These are phyloP conservation scores for Blastobotrys petasosporus DNA, from an alignment of 1,139 yeast genomes.

Conservation along the genomic window DNA sequence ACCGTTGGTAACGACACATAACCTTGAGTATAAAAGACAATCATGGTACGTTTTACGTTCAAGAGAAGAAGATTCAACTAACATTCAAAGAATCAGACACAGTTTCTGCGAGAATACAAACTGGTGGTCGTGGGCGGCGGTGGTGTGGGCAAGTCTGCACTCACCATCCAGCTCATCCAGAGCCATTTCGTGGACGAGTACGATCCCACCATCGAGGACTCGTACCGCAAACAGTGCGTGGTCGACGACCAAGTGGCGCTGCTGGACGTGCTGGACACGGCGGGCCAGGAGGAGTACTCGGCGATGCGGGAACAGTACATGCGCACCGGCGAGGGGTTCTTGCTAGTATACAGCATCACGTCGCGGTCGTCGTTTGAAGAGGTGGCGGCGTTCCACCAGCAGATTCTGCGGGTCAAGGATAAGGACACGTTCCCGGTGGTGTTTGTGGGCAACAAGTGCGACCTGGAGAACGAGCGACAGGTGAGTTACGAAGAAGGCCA, in stretches of 20 bases:
- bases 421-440: conserved; percentile 36
- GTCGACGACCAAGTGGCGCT: conserved; percentile 90
- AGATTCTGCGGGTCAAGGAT: conserved; percentile 81
- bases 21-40: too few relatives aligned
- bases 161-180: conserved; percentile 60
- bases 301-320: conserved; percentile 93
- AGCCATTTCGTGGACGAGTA: conserved; percentile 90
- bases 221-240: conserved; percentile 86
- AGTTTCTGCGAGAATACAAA: conserved; percentile 48
- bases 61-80: too few relatives aligned
- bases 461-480: conserved; percentile 33
- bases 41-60: too few relatives aligned
- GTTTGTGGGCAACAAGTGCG: conserved; percentile 35
- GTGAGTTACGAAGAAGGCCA: conserved; percentile 78
- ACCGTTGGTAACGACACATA: too few relatives aligned
- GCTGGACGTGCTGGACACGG: conserved; percentile 90
- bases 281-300: conserved; percentile 96
- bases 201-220: conserved; percentile 97
- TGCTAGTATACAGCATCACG: conserved; percentile 84
- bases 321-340: conserved; percentile 89
- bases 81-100: conserved; percentile 1
- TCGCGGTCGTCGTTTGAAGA: conserved; percentile 83
- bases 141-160: conserved; percentile 96
- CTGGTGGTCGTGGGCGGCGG: conserved; percentile 97
- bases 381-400: conserved; percentile 75